A percentile compares a stretch with the other conserved stretches of the same genome.
These are phyloP conservation scores for Fusarium stilboides DNA, from an alignment of 2,329 filamentous ascomycete species.

Conservation along the genomic window DNA sequence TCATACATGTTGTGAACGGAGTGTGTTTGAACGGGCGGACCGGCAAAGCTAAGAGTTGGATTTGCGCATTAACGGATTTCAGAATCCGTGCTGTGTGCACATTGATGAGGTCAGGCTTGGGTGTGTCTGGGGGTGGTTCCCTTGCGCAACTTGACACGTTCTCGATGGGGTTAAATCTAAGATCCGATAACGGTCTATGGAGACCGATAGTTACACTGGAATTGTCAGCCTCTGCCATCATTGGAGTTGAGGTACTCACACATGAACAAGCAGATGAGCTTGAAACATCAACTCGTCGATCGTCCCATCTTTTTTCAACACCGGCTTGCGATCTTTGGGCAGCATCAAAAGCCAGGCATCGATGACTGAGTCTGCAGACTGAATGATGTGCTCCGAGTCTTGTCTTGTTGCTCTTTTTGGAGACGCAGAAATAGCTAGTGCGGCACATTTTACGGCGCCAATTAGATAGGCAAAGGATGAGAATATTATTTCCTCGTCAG, in stretches of 20 bases:
- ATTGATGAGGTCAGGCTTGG: constrained; percentile 30
- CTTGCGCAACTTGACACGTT: constrained; percentile 32
- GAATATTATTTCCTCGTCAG: constrained; percentile 5
- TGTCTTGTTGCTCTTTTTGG: constrained; percentile 24
- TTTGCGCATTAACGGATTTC: constrained; percentile 35
- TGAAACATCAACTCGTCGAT: constrained; percentile 44
- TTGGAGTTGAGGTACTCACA: constrained; percentile 1
- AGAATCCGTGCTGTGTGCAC: constrained; percentile 35
- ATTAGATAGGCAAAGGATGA: constrained; percentile 43
- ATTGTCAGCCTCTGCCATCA: neutral
- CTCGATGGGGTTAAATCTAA: constrained; percentile 35
- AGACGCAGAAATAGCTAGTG: constrained; percentile 19
- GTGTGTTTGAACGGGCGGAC: constrained; percentile 31
- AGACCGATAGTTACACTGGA: constrained; percentile 34
- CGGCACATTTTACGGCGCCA: constrained; percentile 16
- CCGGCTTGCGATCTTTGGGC: constrained; percentile 14
- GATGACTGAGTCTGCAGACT: constrained; percentile 32
- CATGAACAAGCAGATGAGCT: constrained; percentile 35
- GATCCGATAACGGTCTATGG: constrained; percentile 35
- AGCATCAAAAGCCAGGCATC: constrained; percentile 36
- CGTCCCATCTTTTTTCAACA: constrained; percentile 8
- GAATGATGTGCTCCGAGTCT: constrained; percentile 26
- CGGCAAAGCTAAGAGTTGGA: constrained; percentile 24
- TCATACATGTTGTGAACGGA: constrained; percentile 39
- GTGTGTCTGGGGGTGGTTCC: constrained; percentile 22